Evolutionary conservation across 176 grass and related monocot genomes (phyloP), one percentile per base, ranked within the genome.

Genomic region (Poa pratensis): DNA sequence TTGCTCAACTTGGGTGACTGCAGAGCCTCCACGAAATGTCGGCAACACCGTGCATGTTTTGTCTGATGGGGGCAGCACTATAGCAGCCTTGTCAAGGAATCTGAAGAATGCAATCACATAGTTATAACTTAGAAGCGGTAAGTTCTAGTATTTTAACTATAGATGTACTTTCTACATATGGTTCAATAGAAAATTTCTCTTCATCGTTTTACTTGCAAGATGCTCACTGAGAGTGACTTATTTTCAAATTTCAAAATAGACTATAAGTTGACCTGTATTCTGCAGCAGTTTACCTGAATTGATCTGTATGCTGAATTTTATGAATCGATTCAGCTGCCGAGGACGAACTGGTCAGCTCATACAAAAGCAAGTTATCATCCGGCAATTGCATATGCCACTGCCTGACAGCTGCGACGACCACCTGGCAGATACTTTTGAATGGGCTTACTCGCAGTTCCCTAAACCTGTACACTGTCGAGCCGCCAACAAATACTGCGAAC

Each of bases 361-460:
- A 93, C 19, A 88, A 60, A 49, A 75, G 79, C 0, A 74, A 80
- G 22, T 2, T 51, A 77, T 93, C 86, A 43, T 73, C 75, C 0
- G 92, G 86, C 48, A 60, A 9, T 43, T 80, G 19, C 17, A 89
- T 1, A 65, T 70, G 76, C 37, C 64, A 80, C 23, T 93, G 85
- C 20, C 82, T 77, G 23, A 75, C 68, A 15, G 88, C 79, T 9
- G 88, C 88, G 49, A 93, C 78, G 9, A 88, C 40, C 7, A 93
- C 88, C 43, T 90, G 88, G 70, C 10, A 42, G 20, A 90, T 27
- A 39, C 91, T 90, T 9, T 12, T 53, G 10, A 93, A 65, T 7
- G 88, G 88, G 59, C 91, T 90, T 19, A 30, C 74, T 49, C 52
- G 28, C 63, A 74, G 64, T 42, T 75, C 22, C 23, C 74, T 77